These are phyloP conservation scores for Gyromitra esculenta DNA, from an alignment of 2,329 filamentous ascomycete genomes.

Conservation along the genomic window DNA sequence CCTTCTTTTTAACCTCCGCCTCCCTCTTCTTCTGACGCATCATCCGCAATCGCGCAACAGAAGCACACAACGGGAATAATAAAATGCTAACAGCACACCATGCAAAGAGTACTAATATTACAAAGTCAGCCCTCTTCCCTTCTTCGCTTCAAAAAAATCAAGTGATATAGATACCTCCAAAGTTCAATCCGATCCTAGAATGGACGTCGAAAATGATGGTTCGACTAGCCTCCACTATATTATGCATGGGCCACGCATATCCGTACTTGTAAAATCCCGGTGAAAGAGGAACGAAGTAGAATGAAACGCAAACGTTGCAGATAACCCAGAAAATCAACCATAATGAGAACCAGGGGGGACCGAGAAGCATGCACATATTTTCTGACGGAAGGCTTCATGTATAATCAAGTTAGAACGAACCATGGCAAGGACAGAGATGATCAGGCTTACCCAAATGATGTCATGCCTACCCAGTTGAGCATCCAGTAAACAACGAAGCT, in stretches of 20 bases:
- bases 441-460: slow-evolving; percentile 63
- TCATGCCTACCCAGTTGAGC: slow-evolving; percentile 72
- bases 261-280: slow-evolving; percentile 71
- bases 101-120: slow-evolving; percentile 64
- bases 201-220: slow-evolving; percentile 71
- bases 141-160: neutral
- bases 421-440: neutral
- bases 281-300: slow-evolving; percentile 70
- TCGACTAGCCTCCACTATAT: slow-evolving; percentile 69
- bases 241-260: slow-evolving; percentile 72
- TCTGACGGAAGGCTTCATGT: slow-evolving; percentile 67
- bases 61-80: slow-evolving; percentile 64
- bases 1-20: neutral
- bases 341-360: slow-evolving; percentile 69
- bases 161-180: slow-evolving; percentile 61
- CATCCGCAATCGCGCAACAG: slow-evolving; percentile 1
- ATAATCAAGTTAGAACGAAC: neutral
- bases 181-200: slow-evolving; percentile 69
- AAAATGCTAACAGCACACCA: slow-evolving; percentile 67
- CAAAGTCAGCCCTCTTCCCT: neutral
- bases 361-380: slow-evolving; percentile 72
- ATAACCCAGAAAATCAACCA: slow-evolving; percentile 74
- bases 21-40: neutral
- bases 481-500: slow-evolving; percentile 73
- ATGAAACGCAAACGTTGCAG: slow-evolving; percentile 70